Evolutionary conservation across 805 yeast species (phyloP).

Genomic region (Lipomyces starkeyi): DNA sequence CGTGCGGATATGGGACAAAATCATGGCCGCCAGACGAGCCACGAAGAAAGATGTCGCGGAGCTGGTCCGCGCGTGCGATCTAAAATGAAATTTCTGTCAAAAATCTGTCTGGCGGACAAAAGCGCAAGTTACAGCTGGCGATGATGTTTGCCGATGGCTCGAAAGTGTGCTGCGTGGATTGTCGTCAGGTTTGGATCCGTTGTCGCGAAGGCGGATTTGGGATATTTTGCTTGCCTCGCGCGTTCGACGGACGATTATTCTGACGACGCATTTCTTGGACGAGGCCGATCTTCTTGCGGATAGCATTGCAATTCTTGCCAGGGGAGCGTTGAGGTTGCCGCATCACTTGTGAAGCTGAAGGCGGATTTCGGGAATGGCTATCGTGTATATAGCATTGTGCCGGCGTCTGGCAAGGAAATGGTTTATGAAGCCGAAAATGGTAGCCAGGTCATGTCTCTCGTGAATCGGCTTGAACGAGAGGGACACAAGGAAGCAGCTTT

Average conservation of each 20-base stretch:
- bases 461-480: conserved; percentile 13
- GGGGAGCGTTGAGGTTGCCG: conserved; percentile 43
- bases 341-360: conserved; percentile 45
- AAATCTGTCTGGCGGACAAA: conserved; percentile 47
- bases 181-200: conserved; percentile 50
- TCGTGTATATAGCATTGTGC: conserved; percentile 26
- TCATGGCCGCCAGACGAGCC: conserved; percentile 35
- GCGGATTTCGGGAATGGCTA: conserved; percentile 45
- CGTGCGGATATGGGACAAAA: conserved; percentile 42
- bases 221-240: conserved; percentile 45
- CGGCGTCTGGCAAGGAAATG: conserved; percentile 32
- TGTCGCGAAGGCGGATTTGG: conserved; percentile 48
- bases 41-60: conserved; percentile 23
- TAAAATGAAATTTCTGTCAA: conserved; percentile 40
- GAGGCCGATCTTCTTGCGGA: conserved; percentile 48
- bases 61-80: conserved; percentile 44
- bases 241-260: conserved; percentile 42
- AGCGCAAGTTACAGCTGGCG: conserved; percentile 47
- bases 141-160: conserved; percentile 48
- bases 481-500: conserved; percentile 21
- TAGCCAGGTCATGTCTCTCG: conserved; percentile 14
- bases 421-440: conserved; percentile 24
- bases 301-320: conserved; percentile 44
- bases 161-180: conserved; percentile 47
- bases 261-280: conserved; percentile 48